Evolutionary conservation across 2,329 filamentous ascomycete genomes (phyloP).

Genomic region (Colletotrichum sp.): DNA sequence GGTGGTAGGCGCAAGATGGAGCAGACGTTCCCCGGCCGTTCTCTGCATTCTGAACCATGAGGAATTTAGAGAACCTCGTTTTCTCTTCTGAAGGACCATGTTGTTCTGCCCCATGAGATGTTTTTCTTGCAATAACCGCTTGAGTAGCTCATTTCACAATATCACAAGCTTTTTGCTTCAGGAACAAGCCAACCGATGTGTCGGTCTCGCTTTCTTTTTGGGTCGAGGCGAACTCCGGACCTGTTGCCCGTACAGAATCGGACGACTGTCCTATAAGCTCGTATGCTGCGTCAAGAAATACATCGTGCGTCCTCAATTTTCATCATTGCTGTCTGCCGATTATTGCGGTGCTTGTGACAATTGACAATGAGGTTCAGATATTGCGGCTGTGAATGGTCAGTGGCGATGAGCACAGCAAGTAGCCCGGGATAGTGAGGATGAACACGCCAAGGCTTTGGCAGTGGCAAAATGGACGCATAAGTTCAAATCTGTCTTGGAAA

Average conservation of each 20-base stretch:
- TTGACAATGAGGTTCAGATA: background rate
- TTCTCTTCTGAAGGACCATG: background rate
- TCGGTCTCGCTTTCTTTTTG: background rate
- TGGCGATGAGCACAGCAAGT: background rate
- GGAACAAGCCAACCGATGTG: background rate
- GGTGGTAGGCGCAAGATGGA: too few relatives aligned
- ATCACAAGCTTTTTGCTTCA: rapidly evolving
- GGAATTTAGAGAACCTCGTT: too few relatives aligned
- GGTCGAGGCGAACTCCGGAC: background rate
- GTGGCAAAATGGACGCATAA: background rate
- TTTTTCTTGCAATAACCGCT: background rate
- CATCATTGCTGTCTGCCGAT: background rate
- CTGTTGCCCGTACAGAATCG: background rate
- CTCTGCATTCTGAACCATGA: too few relatives aligned
- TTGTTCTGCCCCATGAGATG: background rate
- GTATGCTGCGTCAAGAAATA: background rate
- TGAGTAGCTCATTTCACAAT: background rate
- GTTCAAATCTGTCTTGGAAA: background rate
- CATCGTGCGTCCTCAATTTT: background rate
- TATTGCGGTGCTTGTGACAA: background rate
- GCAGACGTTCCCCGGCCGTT: too few relatives aligned
- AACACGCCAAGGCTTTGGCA: background rate
- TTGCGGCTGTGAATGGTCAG: background rate
- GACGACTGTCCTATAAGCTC: background rate
- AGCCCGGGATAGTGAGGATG: background rate